Base-by-base conservation (phyloP, 257 asterid species). In the Paulownia fortunei region DNA sequence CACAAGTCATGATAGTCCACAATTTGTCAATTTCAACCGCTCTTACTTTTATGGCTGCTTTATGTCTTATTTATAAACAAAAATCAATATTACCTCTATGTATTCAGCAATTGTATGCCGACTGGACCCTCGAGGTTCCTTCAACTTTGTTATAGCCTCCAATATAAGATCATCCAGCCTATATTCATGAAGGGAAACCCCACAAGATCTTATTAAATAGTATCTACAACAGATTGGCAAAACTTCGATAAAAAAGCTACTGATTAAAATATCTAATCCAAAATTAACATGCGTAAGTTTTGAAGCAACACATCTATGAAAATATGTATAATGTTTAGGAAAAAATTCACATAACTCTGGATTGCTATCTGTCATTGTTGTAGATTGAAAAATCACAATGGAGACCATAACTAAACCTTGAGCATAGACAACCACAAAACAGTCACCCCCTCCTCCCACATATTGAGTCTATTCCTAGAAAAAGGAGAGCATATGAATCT, bases 91-190 rank as follows among this genome's bases (percentile, higher is more conserved):
- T 84, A 94, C 99, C 99, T 91, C 96, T 61, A 94, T 87, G 89
- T 84, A 92, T 44, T 80, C 83, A 44, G 85, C 79, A 82, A 94
- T 89, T 66, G 89, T 80, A 77, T 73, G 76, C 55, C 91, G 88
- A 84, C 85, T 84, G 81, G 99, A 89, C 72, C 99, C 98, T 65
- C 90, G 94, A 13, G 98, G 96, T 80, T 91, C 98, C 87, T 94
- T 94, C 85, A 94, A 85, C 88, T 90, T 86, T 59, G 79, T 77
- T 70, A 94, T 82, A 71, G 95, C 96, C 88, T 94, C 99, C 88
- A 94, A 24, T 74, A 94, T 83, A 79, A 86, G 82, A 77, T 89
- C 92, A 47, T 90, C 97, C 86, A 92, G 60, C 88, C 98, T 94
- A 61, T 58, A 84, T 75, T 69, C 54, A 84, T 39, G 13, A 42